Evolutionary conservation across 331 rosid genomes (phyloP).

Genomic region (Quercus lobata): DNA sequence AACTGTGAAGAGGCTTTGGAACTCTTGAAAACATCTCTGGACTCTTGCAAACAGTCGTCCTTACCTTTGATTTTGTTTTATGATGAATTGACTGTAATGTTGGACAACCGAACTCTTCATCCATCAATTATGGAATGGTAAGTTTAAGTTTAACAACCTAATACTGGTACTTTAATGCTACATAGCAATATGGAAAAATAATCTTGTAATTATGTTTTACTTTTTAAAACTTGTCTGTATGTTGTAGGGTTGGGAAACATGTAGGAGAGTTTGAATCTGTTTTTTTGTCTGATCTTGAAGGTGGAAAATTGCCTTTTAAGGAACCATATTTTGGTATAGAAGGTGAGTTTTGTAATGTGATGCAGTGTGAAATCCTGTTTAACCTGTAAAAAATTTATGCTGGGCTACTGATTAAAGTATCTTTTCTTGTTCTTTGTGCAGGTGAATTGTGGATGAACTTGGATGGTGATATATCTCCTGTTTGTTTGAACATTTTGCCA

Average conservation of each 20-base stretch:
- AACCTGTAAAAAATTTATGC: background rate
- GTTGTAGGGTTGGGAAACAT: slow-evolving; percentile 35
- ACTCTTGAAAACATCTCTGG: slow-evolving; percentile 31
- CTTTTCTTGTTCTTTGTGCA: background rate
- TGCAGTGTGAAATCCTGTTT: background rate
- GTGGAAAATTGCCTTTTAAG: slow-evolving; percentile 19
- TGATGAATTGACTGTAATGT: slow-evolving; percentile 34
- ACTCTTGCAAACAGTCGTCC: slow-evolving; percentile 31
- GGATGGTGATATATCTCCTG: slow-evolving; percentile 46
- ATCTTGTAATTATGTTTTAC: background rate
- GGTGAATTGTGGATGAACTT: slow-evolving; percentile 47
- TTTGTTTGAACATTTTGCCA: slow-evolving; percentile 39
- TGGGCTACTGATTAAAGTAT: background rate
- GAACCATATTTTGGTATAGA: slow-evolving; percentile 30
- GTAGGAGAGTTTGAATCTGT: slow-evolving; percentile 35
- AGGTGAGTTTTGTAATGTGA: slow-evolving; percentile 19
- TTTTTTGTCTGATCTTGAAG: slow-evolving; percentile 34
- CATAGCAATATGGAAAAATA: background rate
- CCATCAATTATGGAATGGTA: slow-evolving; percentile 33
- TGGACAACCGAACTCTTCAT: slow-evolving; percentile 24
- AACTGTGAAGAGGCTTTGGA: slow-evolving; percentile 43
- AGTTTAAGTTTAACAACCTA: background rate
- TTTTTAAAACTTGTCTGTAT: background rate
- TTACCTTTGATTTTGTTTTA: slow-evolving; percentile 33
- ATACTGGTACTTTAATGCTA: background rate